Percentiles rank a stretch among this genome's conserved stretches.
Evolutionary conservation across 371 early-diverging fungal species (phyloP).

Genomic region (Encephalitozoon cuniculi): DNA sequence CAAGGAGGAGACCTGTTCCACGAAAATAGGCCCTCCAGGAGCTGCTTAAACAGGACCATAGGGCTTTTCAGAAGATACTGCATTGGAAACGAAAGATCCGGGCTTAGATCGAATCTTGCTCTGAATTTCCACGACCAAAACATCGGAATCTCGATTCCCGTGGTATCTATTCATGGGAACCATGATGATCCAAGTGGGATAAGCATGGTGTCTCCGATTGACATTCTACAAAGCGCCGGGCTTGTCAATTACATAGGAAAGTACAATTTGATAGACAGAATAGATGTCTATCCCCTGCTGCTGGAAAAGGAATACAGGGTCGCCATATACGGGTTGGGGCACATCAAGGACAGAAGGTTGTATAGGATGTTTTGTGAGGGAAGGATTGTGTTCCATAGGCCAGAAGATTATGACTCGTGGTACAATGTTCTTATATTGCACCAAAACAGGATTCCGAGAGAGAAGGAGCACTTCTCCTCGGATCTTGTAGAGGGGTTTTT

Average conservation of each 20-base stretch:
- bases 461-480: conserved; percentile 78
- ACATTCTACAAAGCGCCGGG: conserved; percentile 72
- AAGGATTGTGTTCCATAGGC: conserved; percentile 69
- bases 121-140: conserved; percentile 81
- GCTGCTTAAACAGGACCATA: conserved; percentile 69
- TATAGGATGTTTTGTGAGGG: conserved; percentile 71
- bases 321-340: conserved; percentile 85
- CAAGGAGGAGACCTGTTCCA: conserved; percentile 98
- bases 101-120: conserved; percentile 63
- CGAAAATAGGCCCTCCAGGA: conserved; percentile 82
- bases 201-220: conserved; percentile 68
- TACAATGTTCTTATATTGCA: conserved; percentile 74
- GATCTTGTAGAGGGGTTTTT: conserved; percentile 71
- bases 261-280: conserved; percentile 66
- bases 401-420: conserved; percentile 65
- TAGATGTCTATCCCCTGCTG: conserved; percentile 70
- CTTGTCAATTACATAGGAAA: conserved; percentile 90
- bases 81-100: conserved; percentile 68
- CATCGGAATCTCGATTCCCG: conserved; percentile 73
- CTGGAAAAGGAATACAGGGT: conserved; percentile 70
- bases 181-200: conserved; percentile 93
- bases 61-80: conserved; percentile 71
- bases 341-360: conserved; percentile 81
- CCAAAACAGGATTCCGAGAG: conserved; percentile 70
- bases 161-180: conserved; percentile 94